A percentile compares a stretch with the other conserved stretches of the same genome.
These are phyloP conservation scores for Didymella segeticola DNA, from an alignment of 2,329 filamentous ascomycete genomes.

Conservation along the genomic window DNA sequence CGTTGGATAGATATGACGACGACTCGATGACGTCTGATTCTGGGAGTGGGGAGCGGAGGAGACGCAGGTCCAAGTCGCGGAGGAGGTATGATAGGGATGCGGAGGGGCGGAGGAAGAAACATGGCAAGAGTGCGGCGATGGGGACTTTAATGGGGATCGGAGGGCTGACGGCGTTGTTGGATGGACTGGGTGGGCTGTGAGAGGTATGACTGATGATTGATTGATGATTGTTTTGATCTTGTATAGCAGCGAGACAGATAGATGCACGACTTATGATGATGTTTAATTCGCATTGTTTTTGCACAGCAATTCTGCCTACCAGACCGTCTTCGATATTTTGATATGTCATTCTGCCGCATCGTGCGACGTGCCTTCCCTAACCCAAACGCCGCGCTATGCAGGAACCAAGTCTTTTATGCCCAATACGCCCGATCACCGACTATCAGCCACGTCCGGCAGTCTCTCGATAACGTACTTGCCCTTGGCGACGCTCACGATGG, in stretches of 20 bases:
- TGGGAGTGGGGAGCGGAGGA: slow-evolving; percentile 24
- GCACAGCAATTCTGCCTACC: not conserved
- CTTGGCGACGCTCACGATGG: slow-evolving; percentile 80
- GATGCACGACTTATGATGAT: slow-evolving; percentile 7
- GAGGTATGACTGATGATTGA: not conserved
- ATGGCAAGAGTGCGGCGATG: slow-evolving; percentile 36
- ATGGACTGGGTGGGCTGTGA: slow-evolving; percentile 40
- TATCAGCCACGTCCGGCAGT: slow-evolving; percentile 81
- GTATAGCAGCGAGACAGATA: not conserved
- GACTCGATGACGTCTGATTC: slow-evolving; percentile 35
- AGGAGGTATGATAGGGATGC: slow-evolving; percentile 10
- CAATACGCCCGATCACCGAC: slow-evolving; percentile 17
- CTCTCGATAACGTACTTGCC: slow-evolving; percentile 96
- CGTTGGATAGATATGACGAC: slow-evolving; percentile 22
- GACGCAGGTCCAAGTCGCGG: slow-evolving; percentile 25
- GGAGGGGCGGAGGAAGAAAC: slow-evolving; percentile 28
- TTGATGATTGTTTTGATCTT: not conserved
- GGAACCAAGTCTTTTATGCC: not conserved
- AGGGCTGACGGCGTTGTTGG: slow-evolving; percentile 47
- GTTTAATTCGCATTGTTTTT: not conserved
- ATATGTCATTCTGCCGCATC: not conserved
- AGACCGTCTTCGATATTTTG: not conserved
- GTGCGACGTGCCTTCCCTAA: not conserved
- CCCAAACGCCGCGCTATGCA: slow-evolving; percentile 22
- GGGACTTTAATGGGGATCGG: slow-evolving; percentile 47